phyloP scores from a whole-genome alignment of 1,284 basidiomycete genomes.

The Meripilus lineatus region DNA sequence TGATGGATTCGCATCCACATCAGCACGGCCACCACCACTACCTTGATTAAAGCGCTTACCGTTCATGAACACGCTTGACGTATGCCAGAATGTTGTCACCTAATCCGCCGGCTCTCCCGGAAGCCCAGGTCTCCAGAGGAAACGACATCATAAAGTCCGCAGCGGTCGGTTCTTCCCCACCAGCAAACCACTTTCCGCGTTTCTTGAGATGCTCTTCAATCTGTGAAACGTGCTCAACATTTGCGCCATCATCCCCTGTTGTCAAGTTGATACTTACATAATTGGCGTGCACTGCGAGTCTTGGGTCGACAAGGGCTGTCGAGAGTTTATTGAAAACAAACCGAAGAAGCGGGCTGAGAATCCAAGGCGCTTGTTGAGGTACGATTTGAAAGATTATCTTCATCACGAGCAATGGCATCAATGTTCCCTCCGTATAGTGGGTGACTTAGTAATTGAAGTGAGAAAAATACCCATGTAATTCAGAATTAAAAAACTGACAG shows the following conservation, averaged over 20 bases:
- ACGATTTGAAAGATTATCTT: conserved; percentile 26
- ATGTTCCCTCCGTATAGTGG: conserved; percentile 36
- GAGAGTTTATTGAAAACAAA: neutral
- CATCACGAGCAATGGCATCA: conserved; percentile 34
- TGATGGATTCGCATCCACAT: conserved; percentile 4
- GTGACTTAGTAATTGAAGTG: conserved; percentile 18
- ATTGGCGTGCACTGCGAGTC: neutral
- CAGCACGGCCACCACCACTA: neutral
- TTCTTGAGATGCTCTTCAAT: conserved; percentile 23
- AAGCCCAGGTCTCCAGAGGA: conserved; percentile 25
- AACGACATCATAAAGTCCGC: conserved; percentile 38
- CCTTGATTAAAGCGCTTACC: conserved; percentile 17
- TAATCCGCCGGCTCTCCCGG: conserved; percentile 9
- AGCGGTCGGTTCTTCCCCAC: conserved; percentile 33
- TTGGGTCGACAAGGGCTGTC: neutral
- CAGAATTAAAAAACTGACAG: conserved; percentile 19
- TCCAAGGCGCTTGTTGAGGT: conserved; percentile 25
- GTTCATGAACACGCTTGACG: conserved; percentile 25
- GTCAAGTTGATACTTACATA: neutral
- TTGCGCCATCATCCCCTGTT: neutral
- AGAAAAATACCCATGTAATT: neutral
- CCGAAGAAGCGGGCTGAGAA: conserved; percentile 27
- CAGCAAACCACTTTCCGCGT: conserved; percentile 30
- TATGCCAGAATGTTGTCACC: conserved; percentile 26
- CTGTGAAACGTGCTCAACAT: conserved; percentile 9